A percentile compares a stretch with the other conserved stretches of the same genome.
Conservation (phyloP, 371 early-diverging fungal species). For the Aphelidium insulamus region DNA sequence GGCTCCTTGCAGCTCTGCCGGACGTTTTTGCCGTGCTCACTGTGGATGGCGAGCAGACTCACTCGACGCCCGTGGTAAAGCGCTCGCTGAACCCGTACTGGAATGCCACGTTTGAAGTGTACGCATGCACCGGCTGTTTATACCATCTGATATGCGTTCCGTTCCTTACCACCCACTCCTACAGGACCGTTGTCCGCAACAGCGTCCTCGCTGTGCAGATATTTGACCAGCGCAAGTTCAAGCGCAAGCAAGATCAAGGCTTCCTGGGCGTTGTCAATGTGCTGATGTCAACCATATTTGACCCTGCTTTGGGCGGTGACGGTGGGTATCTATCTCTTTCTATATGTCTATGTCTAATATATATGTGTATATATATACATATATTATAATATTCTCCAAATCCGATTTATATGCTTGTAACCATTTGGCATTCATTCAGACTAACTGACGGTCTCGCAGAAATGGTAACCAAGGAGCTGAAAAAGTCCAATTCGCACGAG, state of each 20-base stretch:
- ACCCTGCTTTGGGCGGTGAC: slow-evolving; percentile 55
- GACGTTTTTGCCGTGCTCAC: slow-evolving; percentile 81
- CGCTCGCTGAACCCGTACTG: slow-evolving; percentile 58
- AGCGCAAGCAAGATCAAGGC: slow-evolving; percentile 70
- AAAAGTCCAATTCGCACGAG: slow-evolving; percentile 54
- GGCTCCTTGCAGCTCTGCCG: slow-evolving; percentile 21
- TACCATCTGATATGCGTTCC: not conserved
- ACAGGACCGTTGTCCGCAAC: no score
- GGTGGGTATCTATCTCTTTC: slow-evolving; percentile 14
- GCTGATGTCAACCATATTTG: slow-evolving; percentile 51
- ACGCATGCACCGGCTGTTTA: slow-evolving; percentile 10
- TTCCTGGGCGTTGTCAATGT: slow-evolving; percentile 83
- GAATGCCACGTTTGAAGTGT: slow-evolving; percentile 49
- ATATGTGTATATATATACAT: slow-evolving; percentile 1
- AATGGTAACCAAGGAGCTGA: slow-evolving; percentile 63
- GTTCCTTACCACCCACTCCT: no score
- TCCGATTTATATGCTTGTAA: not conserved
- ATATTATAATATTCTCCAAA: not conserved
- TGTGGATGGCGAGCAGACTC: slow-evolving; percentile 61
- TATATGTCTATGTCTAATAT: not conserved
- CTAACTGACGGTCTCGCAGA: slow-evolving; percentile 21
- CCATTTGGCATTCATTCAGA: no score
- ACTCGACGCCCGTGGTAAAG: slow-evolving; percentile 49
- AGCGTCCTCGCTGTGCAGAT: slow-evolving; percentile 78
- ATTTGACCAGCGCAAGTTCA: slow-evolving; percentile 88